Evolutionary conservation across 192 early-diverging fungal species (phyloP).

Genomic region (Coemansia erecta): DNA sequence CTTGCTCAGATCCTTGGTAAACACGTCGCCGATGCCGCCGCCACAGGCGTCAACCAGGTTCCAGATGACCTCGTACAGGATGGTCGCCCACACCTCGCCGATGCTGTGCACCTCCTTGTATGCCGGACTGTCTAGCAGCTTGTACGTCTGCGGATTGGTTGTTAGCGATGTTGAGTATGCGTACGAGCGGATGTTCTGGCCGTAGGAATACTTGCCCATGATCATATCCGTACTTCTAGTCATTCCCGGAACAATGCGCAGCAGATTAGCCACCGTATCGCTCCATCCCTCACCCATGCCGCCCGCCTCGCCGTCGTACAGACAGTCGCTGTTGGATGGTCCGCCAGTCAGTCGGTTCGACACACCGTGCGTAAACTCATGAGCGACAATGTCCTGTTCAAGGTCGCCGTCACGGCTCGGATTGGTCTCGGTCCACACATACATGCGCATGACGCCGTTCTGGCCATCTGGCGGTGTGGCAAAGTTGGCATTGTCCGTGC

Average conservation of each 20-base stretch:
- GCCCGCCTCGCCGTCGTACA: constrained; percentile 84
- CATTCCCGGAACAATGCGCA: constrained; percentile 59
- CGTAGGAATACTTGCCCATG: constrained; percentile 77
- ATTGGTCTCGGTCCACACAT: constrained; percentile 77
- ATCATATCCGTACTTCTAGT: not conserved
- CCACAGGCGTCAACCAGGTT: constrained; percentile 58
- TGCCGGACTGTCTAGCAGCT: constrained; percentile 67
- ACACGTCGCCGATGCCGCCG: constrained; percentile 60
- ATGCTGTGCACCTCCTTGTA: constrained; percentile 94
- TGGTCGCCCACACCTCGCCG: constrained; percentile 92
- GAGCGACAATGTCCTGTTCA: constrained; percentile 85
- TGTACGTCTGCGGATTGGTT: constrained; percentile 82
- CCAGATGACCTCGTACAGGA: constrained; percentile 85
- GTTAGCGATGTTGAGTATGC: constrained; percentile 73
- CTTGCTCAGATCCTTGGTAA: constrained; percentile 36
- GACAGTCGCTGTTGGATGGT: constrained; percentile 81
- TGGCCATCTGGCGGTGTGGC: constrained; percentile 90
- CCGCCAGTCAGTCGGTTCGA: constrained; percentile 89
- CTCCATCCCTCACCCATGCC: constrained; percentile 98
- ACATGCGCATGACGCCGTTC: constrained; percentile 90
- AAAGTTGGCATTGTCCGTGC: constrained; percentile 92
- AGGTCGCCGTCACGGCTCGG: constrained; percentile 81
- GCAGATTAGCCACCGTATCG: constrained; percentile 82
- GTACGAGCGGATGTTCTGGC: constrained; percentile 74
- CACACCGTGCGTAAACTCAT: constrained; percentile 93